Evolutionary conservation across 176 grass and related monocot species (phyloP).

Genomic region (Musa schizocarpa): DNA sequence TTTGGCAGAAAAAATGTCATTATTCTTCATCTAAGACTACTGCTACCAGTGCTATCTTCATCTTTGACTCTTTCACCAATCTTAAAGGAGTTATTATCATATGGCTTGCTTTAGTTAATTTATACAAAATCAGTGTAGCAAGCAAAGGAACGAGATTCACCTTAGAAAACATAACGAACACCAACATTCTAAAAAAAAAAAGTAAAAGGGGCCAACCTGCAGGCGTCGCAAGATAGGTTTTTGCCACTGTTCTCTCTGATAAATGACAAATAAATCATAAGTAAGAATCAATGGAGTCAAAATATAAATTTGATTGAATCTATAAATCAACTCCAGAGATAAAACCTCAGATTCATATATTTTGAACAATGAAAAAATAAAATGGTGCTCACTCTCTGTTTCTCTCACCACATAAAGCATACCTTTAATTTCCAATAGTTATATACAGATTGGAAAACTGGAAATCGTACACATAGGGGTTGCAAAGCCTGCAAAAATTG

Average conservation of each 20-base stretch:
- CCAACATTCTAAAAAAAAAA: background rate
- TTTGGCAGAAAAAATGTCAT: background rate
- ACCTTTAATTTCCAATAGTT: conserved; percentile 93
- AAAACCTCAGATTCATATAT: background rate
- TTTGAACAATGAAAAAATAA: conserved; percentile 1
- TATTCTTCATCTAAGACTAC: background rate
- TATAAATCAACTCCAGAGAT: conserved; percentile 1
- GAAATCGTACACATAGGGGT: conserved; percentile 54
- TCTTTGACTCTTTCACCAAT: background rate
- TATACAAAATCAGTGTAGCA: background rate
- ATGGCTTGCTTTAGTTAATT: background rate
- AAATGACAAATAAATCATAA: conserved; percentile 24
- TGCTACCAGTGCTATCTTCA: too few relatives aligned
- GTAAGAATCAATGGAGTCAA: conserved; percentile 9
- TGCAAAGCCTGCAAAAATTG: conserved; percentile 56
- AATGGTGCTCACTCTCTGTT: conserved; percentile 3
- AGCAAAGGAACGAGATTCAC: background rate
- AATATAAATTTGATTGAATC: too few relatives aligned
- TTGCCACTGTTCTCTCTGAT: conserved; percentile 88
- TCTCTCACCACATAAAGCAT: conserved; percentile 12
- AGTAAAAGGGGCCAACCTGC: conserved; percentile 50
- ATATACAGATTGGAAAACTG: conserved; percentile 79
- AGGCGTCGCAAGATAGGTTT: conserved; percentile 92
- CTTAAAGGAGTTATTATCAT: background rate
- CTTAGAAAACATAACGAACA: background rate